phyloP scores from a whole-genome alignment of 2,329 filamentous ascomycete species.

The Tricladium varicosporioides region DNA sequence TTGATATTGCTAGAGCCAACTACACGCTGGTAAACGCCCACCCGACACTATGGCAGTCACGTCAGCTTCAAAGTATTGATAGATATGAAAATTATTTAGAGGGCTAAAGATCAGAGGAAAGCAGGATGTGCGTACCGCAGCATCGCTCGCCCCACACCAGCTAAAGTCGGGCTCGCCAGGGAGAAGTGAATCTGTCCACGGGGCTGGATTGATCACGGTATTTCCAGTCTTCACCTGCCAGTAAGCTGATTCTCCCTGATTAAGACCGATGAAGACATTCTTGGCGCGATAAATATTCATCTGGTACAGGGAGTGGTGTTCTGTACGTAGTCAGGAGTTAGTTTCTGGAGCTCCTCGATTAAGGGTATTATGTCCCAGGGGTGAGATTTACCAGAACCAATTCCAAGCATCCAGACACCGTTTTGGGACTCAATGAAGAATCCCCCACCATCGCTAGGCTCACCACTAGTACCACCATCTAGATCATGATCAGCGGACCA shows the following conservation, averaged over 20 bases:
- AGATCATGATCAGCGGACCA: constrained; percentile 44
- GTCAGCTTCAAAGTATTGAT: neutral
- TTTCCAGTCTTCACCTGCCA: constrained; percentile 49
- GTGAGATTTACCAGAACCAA: neutral
- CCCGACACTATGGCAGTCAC: constrained; percentile 18
- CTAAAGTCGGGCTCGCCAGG: constrained; percentile 34
- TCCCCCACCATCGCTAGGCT: neutral
- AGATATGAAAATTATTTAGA: neutral
- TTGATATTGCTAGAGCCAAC: constrained; percentile 41
- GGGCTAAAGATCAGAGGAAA: neutral
- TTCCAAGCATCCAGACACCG: neutral
- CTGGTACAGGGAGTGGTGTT: constrained; percentile 52
- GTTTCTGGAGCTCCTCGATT: neutral
- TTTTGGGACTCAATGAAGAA: neutral
- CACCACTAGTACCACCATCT: constrained; percentile 16
- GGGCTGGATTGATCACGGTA: constrained; percentile 36
- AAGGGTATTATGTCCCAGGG: neutral
- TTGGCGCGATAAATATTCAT: constrained; percentile 52
- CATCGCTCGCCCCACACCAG: constrained; percentile 25
- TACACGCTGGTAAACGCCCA: constrained; percentile 4
- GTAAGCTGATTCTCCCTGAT: constrained; percentile 71
- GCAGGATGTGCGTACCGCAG: neutral
- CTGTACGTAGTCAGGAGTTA: constrained; percentile 34
- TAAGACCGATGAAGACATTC: constrained; percentile 61
- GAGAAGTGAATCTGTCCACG: constrained; percentile 35